Base-by-base conservation (phyloP, 371 early-diverging fungal genomes). In the Rhizopus sp. region DNA sequence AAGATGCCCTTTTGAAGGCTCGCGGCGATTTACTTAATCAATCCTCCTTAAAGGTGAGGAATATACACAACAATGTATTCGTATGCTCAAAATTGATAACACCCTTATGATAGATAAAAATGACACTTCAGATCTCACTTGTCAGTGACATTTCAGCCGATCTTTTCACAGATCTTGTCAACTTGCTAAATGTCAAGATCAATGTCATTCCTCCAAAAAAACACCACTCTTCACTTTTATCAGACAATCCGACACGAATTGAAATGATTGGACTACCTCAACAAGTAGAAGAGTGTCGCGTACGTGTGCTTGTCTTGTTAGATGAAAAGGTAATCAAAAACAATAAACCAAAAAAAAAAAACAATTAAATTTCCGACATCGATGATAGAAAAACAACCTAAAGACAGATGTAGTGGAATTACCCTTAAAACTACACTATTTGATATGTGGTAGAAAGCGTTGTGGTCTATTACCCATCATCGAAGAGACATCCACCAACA, bases 401-500 rank as follows among this genome's bases (percentile, higher is more conserved):
- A 46, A 46, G 29, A 46, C 46, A 55, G 66, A 72, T 48, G 63
- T 55, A n/a, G 35, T 68, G 30, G 33, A 50, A 50, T 63, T 72
- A 53, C 72, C 72, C 15, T 62, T 61, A 37, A 78, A 75, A 55
- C 65, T 71, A 45, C 83, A 83, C 47, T 68, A 78, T 56, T 62
- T 82, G 52, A 61, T 90, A 35, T 81, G 84, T 35, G 91, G 90
- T 32, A 74, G 82, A 44, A 88, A 88, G 53, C 77, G 85, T 8
- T 74, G 72, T 31, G 75, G 75, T 5, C 64, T 90, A 42, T 79
- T 83, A 54, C 61, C 79, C 17, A 73, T 90, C 47, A 87, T 89
- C 82, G 77, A 85, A 49, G 82, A 83, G 53, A 83, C 83, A 16
- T 46, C 75, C 50, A 86, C 86, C 35, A 85, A 79, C 57, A 81